Conservation (phyloP, 2,329 filamentous ascomycete genomes). For the Fusarium pseudonygamai region DNA sequence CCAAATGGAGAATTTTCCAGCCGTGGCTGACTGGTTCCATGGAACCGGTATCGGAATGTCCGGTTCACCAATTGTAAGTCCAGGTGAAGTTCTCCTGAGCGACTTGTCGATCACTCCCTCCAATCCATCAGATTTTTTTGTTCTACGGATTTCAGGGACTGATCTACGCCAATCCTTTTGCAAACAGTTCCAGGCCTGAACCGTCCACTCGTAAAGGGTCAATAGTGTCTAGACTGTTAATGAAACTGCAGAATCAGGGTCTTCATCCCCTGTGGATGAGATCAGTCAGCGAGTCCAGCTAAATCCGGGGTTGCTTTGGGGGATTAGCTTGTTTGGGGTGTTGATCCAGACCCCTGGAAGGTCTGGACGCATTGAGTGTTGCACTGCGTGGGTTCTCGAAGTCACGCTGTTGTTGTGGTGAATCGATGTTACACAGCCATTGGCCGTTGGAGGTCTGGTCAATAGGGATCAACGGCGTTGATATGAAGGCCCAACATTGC, state of each 20-base stretch:
- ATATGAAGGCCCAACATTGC: background rate
- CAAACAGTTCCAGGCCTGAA: background rate
- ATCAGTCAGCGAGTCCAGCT: slow-evolving; percentile 3
- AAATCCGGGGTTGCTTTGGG: slow-evolving; percentile 32
- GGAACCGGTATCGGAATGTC: slow-evolving; percentile 15
- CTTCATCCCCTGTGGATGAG: slow-evolving; percentile 20
- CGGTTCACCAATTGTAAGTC: background rate
- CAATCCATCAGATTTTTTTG: slow-evolving; percentile 1
- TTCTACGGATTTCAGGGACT: background rate
- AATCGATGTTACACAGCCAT: slow-evolving; percentile 4
- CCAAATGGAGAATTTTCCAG: background rate
- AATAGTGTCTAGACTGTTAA: background rate
- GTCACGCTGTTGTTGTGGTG: slow-evolving; percentile 26
- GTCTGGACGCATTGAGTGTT: background rate
- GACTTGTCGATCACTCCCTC: slow-evolving; percentile 6
- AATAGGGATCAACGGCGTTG: background rate
- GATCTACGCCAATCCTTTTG: slow-evolving; percentile 1
- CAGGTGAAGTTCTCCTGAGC: background rate
- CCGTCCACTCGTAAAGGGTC: background rate
- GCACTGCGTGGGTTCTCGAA: background rate
- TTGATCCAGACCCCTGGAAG: background rate
- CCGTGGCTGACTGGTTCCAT: background rate
- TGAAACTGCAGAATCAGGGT: background rate
- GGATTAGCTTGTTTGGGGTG: background rate
- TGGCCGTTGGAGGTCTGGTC: background rate